Percentiles rank a stretch among this genome's conserved stretches.
phyloP scores from a whole-genome alignment of 2,329 filamentous ascomycete species.

The Epichloe elymi region DNA sequence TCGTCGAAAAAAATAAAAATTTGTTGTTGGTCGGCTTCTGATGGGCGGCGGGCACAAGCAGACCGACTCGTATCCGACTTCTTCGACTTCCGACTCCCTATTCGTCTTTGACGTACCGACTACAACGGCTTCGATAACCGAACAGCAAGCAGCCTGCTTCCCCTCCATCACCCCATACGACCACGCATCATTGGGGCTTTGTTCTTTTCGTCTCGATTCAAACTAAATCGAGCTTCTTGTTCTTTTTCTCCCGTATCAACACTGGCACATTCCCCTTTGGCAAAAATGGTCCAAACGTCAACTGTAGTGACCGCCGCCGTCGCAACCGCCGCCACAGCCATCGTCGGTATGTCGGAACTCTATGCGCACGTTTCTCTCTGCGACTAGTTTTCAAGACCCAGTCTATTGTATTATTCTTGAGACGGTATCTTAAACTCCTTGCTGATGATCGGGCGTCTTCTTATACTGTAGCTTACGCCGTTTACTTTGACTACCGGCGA shows the following conservation, averaged over 20 bases:
- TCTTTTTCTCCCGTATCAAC: conserved; percentile 2
- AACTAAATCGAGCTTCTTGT: neutral
- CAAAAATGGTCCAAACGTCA: conserved; percentile 34
- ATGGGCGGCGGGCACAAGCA: conserved; percentile 1
- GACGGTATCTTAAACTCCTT: neutral
- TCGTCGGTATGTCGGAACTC: conserved; percentile 37
- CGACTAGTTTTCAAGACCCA: neutral
- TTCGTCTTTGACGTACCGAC: neutral
- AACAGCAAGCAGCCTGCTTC: neutral
- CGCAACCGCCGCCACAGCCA: conserved; percentile 45
- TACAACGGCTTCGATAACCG: neutral
- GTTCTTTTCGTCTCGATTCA: neutral
- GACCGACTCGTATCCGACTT: no score
- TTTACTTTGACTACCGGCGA: conserved; percentile 57
- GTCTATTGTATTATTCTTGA: conserved; percentile 8
- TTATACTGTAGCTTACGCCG: conserved; percentile 39
- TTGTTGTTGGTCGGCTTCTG: conserved; percentile 3
- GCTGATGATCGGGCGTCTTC: neutral
- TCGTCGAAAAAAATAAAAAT: conserved; percentile 6
- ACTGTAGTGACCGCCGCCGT: conserved; percentile 48
- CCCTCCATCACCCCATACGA: neutral
- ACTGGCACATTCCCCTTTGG: neutral
- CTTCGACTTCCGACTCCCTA: neutral
- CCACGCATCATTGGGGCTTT: neutral
- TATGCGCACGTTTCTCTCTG: neutral